Conservation (phyloP, 176 grass and related monocot species). For the Cenchrus americanus region DNA sequence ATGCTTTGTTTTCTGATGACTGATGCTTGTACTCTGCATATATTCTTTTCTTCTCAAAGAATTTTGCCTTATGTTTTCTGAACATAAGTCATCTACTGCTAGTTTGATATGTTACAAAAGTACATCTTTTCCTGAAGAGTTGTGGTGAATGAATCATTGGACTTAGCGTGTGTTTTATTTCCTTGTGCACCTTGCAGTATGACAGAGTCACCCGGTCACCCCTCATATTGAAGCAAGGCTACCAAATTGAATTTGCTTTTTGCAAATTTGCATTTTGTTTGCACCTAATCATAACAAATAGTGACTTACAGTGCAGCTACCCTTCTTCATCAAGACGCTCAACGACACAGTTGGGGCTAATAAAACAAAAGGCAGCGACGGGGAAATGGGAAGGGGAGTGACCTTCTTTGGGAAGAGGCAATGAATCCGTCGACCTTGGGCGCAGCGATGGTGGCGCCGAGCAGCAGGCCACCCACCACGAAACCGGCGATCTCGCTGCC, state of each 20-base stretch:
- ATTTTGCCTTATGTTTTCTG: not conserved
- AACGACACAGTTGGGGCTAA: not conserved
- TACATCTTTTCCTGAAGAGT: not conserved
- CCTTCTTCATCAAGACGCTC: no score
- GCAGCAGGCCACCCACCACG: slow-evolving; percentile 65
- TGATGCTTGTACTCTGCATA: not conserved
- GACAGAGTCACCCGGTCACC: no score
- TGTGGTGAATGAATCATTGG: no score
- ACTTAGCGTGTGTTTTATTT: not conserved
- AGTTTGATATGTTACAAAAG: not conserved
- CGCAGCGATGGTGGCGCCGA: slow-evolving; percentile 71
- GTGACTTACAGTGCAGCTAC: not conserved
- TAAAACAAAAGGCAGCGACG: not conserved
- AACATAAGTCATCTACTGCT: not conserved
- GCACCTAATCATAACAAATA: not conserved
- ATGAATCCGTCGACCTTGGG: slow-evolving; percentile 86
- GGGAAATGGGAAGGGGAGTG: not conserved
- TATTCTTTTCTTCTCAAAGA: not conserved
- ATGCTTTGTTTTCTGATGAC: not conserved
- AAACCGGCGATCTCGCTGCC: slow-evolving; percentile 83
- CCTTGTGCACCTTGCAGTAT: no score
- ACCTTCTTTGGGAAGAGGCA: slow-evolving; percentile 80
- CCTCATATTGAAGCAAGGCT: no score
- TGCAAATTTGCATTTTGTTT: not conserved
- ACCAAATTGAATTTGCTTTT: not conserved